Base-by-base conservation (phyloP, 108 stramenopile genomes). In the Fistulifera pelliculosa region DNA sequence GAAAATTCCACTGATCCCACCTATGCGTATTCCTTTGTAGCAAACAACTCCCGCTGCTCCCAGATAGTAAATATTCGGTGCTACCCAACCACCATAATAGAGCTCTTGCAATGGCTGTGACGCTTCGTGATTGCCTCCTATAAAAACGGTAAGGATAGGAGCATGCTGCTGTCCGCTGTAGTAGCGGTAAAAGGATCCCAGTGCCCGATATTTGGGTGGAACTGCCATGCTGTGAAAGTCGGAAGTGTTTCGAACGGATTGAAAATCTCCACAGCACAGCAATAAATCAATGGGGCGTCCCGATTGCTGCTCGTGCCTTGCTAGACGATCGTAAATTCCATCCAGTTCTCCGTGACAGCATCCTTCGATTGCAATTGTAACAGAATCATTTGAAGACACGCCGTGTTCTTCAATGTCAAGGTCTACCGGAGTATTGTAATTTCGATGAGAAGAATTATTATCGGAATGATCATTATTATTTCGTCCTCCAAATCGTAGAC, bases 71-170 rank as follows among this genome's bases (percentile, higher is more conserved):
- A 99, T 97, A 42, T 98, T 97, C 1, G 98, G 97, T 7, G 99
- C 99, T 1, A 94, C 93, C 93, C 94, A 99, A 2, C 99, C 99
- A 8, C 99, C 99, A 64, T 97, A 96, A 57, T 83, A 74, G 42
- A 98, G 69, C 62, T 95, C 94, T 49, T 94, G 87, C 19, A 99
- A 65, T 21, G 93, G 73, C 50, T 89, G 85, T 11, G 89, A 91
- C 19, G 97, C 94, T 64, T 99, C 99, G 68, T 99, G 99, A 79
- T 99, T 99, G 0, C 99, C 99, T 24, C 97, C 98, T 52, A 99
- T 87, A 70, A 98, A 93, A 3, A 99, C 61, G 3, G 97, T 98
- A 24, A 87, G 63, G 28, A 95, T 79, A 0, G 97, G 98, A 17
- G 96, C 98, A 2, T 56, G 50, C 41, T 72, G 70, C 25, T 74